Conservation (phyloP, 768 basidiomycete genomes). For the Agrocybe pediades region DNA sequence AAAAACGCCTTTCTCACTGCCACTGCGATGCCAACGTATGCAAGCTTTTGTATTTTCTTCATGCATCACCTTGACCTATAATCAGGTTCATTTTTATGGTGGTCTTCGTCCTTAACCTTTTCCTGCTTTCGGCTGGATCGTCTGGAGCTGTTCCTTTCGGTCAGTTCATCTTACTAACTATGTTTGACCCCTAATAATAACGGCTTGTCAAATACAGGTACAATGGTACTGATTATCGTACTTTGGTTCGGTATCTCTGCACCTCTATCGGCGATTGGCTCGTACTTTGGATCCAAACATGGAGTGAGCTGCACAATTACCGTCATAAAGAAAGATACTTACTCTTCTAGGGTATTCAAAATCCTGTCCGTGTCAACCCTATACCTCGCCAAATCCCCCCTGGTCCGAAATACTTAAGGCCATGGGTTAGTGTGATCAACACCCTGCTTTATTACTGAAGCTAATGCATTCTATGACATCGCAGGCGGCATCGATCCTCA, state of each 20-base stretch:
- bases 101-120: slow-evolving; percentile 90
- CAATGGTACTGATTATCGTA: slow-evolving; percentile 80
- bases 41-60: background rate
- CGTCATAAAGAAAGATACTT: background rate
- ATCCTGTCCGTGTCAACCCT: slow-evolving; percentile 88
- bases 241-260: slow-evolving; percentile 96
- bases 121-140: slow-evolving; percentile 81
- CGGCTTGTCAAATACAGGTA: slow-evolving; percentile 48
- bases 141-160: slow-evolving; percentile 98
- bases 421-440: slow-evolving; percentile 54
- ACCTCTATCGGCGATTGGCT: slow-evolving; percentile 84
- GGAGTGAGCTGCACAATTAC: slow-evolving; percentile 58
- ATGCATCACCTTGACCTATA: background rate
- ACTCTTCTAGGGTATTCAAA: slow-evolving; percentile 56
- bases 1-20: slow-evolving; percentile 89
- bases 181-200: background rate
- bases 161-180: slow-evolving; percentile 25
- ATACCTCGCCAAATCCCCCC: slow-evolving; percentile 98
- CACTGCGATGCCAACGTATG: slow-evolving; percentile 84
- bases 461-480: slow-evolving; percentile 1
- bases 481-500: slow-evolving; percentile 74
- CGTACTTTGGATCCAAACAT: slow-evolving; percentile 84
- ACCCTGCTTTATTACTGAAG: background rate
- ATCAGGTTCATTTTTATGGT: slow-evolving; percentile 77
- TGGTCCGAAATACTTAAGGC: slow-evolving; percentile 77